Conservation (phyloP, 495 filamentous ascomycete genomes). For the Xylaria flabelliformis region DNA sequence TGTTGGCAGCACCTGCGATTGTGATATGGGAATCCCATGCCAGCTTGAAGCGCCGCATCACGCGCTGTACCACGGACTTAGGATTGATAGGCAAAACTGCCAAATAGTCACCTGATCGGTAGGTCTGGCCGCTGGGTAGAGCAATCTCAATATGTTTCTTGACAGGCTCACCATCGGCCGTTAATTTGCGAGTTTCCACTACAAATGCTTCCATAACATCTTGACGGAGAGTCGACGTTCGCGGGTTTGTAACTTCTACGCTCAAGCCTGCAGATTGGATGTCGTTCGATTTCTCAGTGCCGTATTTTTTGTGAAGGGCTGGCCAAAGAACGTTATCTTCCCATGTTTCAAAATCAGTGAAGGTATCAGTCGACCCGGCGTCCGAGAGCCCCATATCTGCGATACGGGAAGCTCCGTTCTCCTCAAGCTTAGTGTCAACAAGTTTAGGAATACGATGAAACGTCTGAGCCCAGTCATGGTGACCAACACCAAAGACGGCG, state of each 20-base stretch:
- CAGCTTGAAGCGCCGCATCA: conserved; percentile 57
- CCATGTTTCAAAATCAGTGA: conserved; percentile 76
- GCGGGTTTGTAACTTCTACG: conserved; percentile 64
- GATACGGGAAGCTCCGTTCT: conserved; percentile 61
- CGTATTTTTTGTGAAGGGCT: conserved; percentile 59
- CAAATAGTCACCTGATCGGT: conserved; percentile 77
- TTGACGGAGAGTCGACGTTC: conserved; percentile 67
- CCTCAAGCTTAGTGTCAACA: conserved; percentile 58
- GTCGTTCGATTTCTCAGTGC: conserved; percentile 31
- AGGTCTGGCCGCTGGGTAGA: conserved; percentile 69
- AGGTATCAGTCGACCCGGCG: conserved; percentile 68
- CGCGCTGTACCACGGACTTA: conserved; percentile 60
- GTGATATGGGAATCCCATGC: conserved; percentile 67
- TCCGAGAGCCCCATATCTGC: conserved; percentile 65
- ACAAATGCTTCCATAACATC: conserved; percentile 70
- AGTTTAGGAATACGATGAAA: conserved; percentile 75
- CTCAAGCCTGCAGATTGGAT: conserved; percentile 46
- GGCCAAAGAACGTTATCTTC: conserved; percentile 71
- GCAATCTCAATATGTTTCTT: conserved; percentile 72
- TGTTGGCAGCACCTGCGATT: conserved; percentile 52
- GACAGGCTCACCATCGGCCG: conserved; percentile 57
- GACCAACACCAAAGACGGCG: conserved; percentile 67
- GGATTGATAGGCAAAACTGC: conserved; percentile 75
- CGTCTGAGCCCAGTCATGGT: conserved; percentile 71
- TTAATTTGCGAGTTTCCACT: conserved; percentile 60